Evolutionary conservation across 176 grass and related monocot genomes (phyloP).

Genomic region (Bolboschoenus planiculmis): DNA sequence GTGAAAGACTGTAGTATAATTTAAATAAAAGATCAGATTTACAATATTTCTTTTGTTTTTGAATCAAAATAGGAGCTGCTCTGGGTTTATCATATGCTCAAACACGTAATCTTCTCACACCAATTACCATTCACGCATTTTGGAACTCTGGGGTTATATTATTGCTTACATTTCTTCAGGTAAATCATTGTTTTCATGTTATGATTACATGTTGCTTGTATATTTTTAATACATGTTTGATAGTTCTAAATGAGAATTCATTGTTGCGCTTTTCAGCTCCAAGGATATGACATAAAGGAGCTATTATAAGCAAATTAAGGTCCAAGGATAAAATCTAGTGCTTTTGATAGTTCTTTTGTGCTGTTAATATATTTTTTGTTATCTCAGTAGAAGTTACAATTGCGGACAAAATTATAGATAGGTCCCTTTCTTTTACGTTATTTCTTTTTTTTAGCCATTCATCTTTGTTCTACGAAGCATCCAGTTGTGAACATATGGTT

Average conservation of each 20-base stretch:
- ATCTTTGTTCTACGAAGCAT: background rate
- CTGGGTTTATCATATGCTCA: conserved; percentile 92
- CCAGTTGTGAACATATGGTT: background rate
- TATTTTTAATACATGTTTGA: background rate
- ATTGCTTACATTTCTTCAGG: conserved; percentile 94
- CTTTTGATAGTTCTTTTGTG: background rate
- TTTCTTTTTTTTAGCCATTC: background rate
- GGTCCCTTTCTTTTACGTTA: conserved; percentile 1
- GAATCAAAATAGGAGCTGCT: conserved; percentile 47
- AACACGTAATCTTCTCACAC: conserved; percentile 82
- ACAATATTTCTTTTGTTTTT: background rate
- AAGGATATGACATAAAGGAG: conserved; percentile 95
- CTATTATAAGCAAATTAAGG: conserved; percentile 70
- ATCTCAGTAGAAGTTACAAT: background rate
- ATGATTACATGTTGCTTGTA: background rate
- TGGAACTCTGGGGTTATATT: conserved; percentile 90
- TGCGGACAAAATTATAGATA: background rate
- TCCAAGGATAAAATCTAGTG: background rate
- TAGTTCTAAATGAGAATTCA: background rate
- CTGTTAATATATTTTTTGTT: background rate
- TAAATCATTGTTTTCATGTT: conserved; percentile 20
- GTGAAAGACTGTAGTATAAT: background rate
- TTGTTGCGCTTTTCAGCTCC: conserved; percentile 42
- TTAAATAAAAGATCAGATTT: background rate
- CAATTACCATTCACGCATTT: conserved; percentile 83